Evolutionary conservation across 1,284 basidiomycete species (phyloP).

Genomic region (Naganishia sp.): DNA sequence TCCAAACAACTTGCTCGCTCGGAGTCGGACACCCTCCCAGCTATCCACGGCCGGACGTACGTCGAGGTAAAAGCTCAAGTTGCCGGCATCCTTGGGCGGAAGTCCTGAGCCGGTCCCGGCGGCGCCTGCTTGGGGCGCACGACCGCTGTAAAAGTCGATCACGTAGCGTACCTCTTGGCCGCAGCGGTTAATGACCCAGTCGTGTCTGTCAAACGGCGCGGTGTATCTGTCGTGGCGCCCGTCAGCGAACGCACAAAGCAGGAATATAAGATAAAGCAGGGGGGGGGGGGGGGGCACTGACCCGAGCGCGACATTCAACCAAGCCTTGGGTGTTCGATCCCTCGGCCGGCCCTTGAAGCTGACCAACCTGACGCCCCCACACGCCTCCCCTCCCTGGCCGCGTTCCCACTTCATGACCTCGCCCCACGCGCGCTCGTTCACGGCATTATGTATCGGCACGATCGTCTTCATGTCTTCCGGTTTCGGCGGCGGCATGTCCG

Average conservation of each 20-base stretch:
- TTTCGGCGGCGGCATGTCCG: conserved; percentile 49
- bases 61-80: conserved; percentile 81
- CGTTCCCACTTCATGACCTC: conserved; percentile 89
- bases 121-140: conserved; percentile 52
- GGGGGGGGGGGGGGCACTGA: conserved; percentile 55
- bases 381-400: conserved; percentile 72
- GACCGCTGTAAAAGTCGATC: conserved; percentile 98
- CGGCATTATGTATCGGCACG: conserved; percentile 98
- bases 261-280: no score
- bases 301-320: conserved; percentile 82
- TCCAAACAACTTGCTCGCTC: conserved; percentile 40
- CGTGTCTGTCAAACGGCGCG: conserved; percentile 93
- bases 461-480: conserved; percentile 89
- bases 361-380: conserved; percentile 65
- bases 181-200: conserved; percentile 94
- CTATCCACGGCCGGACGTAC: conserved; percentile 89
- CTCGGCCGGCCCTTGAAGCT: conserved; percentile 57
- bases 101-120: conserved; percentile 30
- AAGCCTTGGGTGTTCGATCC: conserved; percentile 72
- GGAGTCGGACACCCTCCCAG: conserved; percentile 85
- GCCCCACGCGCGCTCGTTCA: conserved; percentile 94
- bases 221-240: conserved; percentile 69
- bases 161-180: conserved; percentile 87
- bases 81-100: conserved; percentile 38
- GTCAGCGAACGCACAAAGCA: neutral